These are phyloP conservation scores for Monilinia polystroma DNA, from an alignment of 2,329 filamentous ascomycete species.

Conservation along the genomic window DNA sequence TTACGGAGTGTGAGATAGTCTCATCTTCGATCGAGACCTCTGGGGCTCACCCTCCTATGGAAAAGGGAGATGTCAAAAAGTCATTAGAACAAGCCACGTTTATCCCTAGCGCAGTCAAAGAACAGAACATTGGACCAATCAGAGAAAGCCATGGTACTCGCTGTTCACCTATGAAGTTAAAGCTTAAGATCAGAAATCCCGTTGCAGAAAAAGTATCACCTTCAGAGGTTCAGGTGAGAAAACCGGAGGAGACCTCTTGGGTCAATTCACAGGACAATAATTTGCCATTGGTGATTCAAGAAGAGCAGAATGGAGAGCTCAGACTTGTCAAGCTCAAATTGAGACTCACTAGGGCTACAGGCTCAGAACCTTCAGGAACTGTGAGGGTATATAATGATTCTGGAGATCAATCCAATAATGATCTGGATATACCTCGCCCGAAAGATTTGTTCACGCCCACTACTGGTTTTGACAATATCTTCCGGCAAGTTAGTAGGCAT, in stretches of 20 bases:
- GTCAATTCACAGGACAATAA: constrained; percentile 25
- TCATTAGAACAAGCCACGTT: background rate
- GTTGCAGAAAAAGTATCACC: constrained; percentile 27
- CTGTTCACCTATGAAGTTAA: constrained; percentile 32
- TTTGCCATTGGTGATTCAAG: constrained; percentile 18
- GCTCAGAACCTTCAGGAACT: constrained; percentile 34
- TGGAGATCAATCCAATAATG: constrained; percentile 28
- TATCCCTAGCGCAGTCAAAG: background rate
- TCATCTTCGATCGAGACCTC: background rate
- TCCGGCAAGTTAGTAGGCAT: constrained; percentile 37
- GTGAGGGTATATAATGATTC: constrained; percentile 35
- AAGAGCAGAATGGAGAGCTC: constrained; percentile 13
- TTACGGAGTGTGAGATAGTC: constrained; percentile 3
- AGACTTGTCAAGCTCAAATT: constrained; percentile 36
- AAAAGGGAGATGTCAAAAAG: background rate
- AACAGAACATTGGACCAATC: background rate
- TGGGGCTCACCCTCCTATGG: background rate
- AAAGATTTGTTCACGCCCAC: constrained; percentile 40
- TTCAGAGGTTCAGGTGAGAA: constrained; percentile 29
- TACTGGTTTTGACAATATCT: constrained; percentile 36
- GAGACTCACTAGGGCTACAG: constrained; percentile 37
- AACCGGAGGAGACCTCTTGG: constrained; percentile 33
- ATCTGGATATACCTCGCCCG: constrained; percentile 34
- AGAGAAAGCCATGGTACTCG: constrained; percentile 4
- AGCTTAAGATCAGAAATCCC: constrained; percentile 25